phyloP scores from a whole-genome alignment of 306 rosid species.

The Gastrolobium villosum region DNA sequence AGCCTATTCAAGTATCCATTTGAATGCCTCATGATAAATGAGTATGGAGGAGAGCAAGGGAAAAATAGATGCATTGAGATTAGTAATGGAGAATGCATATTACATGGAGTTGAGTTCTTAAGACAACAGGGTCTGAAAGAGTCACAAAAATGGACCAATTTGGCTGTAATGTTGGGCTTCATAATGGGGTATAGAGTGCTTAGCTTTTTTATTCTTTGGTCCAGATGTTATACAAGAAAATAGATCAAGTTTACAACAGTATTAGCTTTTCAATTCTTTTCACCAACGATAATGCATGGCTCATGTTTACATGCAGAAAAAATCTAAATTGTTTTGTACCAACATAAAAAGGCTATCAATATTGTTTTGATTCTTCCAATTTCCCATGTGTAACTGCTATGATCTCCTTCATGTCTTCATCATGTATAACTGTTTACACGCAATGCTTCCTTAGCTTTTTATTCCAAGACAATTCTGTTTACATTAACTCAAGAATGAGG shows the following conservation, averaged over 20 bases:
- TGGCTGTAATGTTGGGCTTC: slow-evolving; percentile 85
- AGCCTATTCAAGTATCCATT: slow-evolving; percentile 97
- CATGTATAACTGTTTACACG: background rate
- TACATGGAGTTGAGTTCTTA: slow-evolving; percentile 70
- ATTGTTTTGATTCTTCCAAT: slow-evolving; percentile 40
- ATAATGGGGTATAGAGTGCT: slow-evolving; percentile 85
- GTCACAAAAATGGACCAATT: slow-evolving; percentile 85
- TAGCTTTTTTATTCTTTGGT: slow-evolving; percentile 83
- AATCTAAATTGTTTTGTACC: slow-evolving; percentile 31
- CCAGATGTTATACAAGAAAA: slow-evolving; percentile 71
- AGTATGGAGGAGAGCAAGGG: slow-evolving; percentile 88
- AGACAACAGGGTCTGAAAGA: slow-evolving; percentile 79
- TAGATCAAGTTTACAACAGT: slow-evolving; percentile 46
- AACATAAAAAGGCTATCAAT: slow-evolving; percentile 36
- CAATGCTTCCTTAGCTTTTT: background rate
- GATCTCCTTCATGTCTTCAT: background rate
- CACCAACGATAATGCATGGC: slow-evolving; percentile 12
- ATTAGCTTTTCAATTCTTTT: slow-evolving; percentile 43
- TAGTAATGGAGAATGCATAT: slow-evolving; percentile 64
- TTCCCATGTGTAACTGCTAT: slow-evolving; percentile 1
- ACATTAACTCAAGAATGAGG: background rate
- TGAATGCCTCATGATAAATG: slow-evolving; percentile 94
- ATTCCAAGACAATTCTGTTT: background rate
- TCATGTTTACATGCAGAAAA: slow-evolving; percentile 35
- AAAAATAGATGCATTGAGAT: slow-evolving; percentile 67